Percentiles rank a stretch among this genome's conserved stretches.
Evolutionary conservation across 495 filamentous ascomycete genomes (phyloP).

Genomic region (Aspergillus leporis): DNA sequence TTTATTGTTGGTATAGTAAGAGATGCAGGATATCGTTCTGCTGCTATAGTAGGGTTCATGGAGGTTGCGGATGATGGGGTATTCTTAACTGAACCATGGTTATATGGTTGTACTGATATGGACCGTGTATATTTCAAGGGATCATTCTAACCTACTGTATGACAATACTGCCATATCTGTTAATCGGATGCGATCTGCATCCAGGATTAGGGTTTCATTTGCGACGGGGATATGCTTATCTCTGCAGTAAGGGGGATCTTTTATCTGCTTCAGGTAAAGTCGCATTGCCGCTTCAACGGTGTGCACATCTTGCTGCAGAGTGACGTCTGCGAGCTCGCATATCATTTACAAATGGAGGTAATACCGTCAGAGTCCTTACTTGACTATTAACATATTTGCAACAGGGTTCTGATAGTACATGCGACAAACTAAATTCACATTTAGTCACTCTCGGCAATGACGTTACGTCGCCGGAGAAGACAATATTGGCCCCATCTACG

Average conservation of each 20-base stretch:
- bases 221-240: slow-evolving; percentile 6
- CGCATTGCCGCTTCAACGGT: background rate
- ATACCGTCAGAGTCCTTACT: background rate
- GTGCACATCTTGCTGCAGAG: no score
- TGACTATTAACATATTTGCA: background rate
- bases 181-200: slow-evolving; percentile 34
- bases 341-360: background rate
- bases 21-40: no score
- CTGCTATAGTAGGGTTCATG: no score
- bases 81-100: no score
- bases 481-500: slow-evolving; percentile 85
- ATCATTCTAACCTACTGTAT: no score
- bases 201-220: background rate
- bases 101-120: no score
- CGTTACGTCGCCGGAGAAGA: slow-evolving; percentile 57
- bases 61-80: no score
- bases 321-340: background rate
- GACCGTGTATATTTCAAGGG: no score
- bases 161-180: slow-evolving; percentile 28
- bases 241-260: slow-evolving; percentile 8
- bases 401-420: background rate
- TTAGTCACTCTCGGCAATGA: slow-evolving; percentile 7
- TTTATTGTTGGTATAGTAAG: no score
- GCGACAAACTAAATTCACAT: background rate
- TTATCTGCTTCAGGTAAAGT: slow-evolving; percentile 11